These are phyloP conservation scores for Nicotiana tabacum DNA, from an alignment of 257 asterid species.

Conservation along the genomic window DNA sequence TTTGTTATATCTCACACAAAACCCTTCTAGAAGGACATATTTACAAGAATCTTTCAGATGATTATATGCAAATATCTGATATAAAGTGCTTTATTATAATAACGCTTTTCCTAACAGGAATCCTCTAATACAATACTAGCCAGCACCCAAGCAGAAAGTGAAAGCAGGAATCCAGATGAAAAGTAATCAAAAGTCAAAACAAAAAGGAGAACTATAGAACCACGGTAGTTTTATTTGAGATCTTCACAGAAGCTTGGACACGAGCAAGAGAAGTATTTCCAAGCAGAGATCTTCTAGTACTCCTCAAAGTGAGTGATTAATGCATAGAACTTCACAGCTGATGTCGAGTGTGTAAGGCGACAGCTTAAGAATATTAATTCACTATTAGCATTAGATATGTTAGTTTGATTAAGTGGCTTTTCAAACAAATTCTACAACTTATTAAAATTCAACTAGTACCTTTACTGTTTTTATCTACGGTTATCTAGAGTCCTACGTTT, in stretches of 20 bases:
- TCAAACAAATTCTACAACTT: neutral
- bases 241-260: neutral
- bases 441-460: neutral
- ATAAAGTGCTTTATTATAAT: neutral
- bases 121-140: neutral
- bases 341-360: neutral
- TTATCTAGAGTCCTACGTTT: neutral
- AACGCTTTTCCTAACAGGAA: neutral
- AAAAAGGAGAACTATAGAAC: neutral
- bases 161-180: neutral
- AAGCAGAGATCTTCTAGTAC: neutral
- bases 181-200: neutral
- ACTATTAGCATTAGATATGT: neutral
- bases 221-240: neutral
- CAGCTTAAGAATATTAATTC: neutral
- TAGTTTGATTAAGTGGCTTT: neutral
- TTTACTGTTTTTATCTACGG: neutral
- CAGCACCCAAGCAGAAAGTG: constrained; percentile 5
- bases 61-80: neutral
- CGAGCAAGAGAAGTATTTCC: neutral
- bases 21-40: neutral
- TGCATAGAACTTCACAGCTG: neutral
- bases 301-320: neutral
- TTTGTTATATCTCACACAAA: neutral
- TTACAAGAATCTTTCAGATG: neutral